Percentiles rank a stretch among this genome's conserved stretches.
phyloP scores from a whole-genome alignment of 2,329 filamentous ascomycete genomes.

The Lasiodiplodia theobromae region DNA sequence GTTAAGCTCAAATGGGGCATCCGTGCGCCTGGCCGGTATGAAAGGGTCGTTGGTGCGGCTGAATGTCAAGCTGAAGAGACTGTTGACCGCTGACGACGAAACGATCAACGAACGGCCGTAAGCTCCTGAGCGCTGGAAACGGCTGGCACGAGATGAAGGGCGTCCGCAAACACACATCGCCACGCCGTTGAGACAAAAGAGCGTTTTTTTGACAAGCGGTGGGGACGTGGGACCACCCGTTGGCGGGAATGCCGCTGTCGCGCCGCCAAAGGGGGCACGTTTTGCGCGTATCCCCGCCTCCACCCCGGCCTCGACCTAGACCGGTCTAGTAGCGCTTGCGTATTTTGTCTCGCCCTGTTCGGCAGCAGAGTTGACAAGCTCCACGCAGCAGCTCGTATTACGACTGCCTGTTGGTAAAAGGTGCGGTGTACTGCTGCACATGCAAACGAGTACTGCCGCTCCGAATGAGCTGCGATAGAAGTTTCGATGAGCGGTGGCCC shows the following conservation, averaged over 20 bases:
- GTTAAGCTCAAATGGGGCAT: neutral
- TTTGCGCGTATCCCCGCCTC: neutral
- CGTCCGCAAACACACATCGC: neutral
- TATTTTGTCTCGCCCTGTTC: neutral
- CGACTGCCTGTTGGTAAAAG: too few species aligned
- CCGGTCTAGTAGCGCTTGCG: neutral
- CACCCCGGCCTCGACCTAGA: neutral
- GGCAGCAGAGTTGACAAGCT: neutral
- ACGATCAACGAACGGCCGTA: neutral
- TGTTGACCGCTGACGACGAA: too few species aligned
- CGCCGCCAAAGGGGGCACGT: neutral
- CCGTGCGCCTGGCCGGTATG: conserved; percentile 8
- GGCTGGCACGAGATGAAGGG: neutral
- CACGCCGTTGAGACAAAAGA: neutral
- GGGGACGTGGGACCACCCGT: neutral
- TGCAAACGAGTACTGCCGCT: neutral
- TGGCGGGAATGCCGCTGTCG: too few species aligned
- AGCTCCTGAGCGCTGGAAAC: neutral
- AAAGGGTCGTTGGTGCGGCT: neutral
- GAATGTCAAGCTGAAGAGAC: neutral
- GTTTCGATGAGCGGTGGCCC: conserved; percentile 16
- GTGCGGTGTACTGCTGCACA: neutral
- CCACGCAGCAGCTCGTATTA: neutral
- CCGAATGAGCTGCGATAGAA: neutral
- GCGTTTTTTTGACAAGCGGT: neutral